These are phyloP conservation scores for Myrica gale DNA, from an alignment of 306 rosid genomes.

Conservation along the genomic window DNA sequence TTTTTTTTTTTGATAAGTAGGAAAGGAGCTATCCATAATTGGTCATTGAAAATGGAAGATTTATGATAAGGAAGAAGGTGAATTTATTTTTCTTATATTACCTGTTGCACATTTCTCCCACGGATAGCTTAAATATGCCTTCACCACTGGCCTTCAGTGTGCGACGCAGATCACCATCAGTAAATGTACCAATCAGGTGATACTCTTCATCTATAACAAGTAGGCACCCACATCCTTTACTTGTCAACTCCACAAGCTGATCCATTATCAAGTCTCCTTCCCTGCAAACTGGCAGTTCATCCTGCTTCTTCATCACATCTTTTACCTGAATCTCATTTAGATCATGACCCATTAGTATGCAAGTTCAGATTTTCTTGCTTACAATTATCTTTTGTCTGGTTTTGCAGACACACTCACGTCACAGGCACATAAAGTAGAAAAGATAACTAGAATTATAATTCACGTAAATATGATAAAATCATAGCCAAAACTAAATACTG, in stretches of 20 bases:
- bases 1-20: too few species aligned
- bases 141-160: slow-evolving; percentile 90
- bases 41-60: too few species aligned
- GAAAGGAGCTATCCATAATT: neutral
- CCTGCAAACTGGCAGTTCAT: slow-evolving; percentile 84
- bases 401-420: neutral
- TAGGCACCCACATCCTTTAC: slow-evolving; percentile 92
- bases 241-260: slow-evolving; percentile 79
- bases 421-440: neutral
- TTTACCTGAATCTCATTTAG: slow-evolving; percentile 50
- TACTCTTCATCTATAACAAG: slow-evolving; percentile 65
- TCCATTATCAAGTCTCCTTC: slow-evolving; percentile 90
- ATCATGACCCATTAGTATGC: neutral
- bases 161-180: slow-evolving; percentile 95
- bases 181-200: slow-evolving; percentile 81
- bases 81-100: slow-evolving; percentile 19
- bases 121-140: slow-evolving; percentile 85
- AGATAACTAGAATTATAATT: neutral
- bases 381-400: neutral
- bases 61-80: neutral
- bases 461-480: neutral
- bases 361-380: neutral
- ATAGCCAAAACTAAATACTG: neutral
- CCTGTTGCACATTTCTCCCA: slow-evolving; percentile 94
- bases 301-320: slow-evolving; percentile 89